Evolutionary conservation across 495 filamentous ascomycete genomes (phyloP), one percentile per base, ranked within the genome.

Genomic region (Penicillium canescens): DNA sequence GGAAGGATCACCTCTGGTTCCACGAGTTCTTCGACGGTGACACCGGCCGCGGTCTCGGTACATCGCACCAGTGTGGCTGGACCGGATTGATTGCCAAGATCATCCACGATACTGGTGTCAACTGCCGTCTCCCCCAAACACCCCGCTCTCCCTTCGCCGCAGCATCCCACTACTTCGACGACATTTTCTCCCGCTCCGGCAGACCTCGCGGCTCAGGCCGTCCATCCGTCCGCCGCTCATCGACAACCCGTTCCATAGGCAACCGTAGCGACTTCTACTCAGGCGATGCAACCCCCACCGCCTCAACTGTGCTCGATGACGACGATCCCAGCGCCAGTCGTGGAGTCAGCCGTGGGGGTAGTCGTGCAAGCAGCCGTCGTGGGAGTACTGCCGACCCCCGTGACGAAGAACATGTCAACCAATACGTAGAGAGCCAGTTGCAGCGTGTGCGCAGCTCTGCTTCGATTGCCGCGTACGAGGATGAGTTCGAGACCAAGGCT

Each of bases 21-120:
- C 87, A 96, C 63, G 93, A 98, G 69, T 98, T 95, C 76, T 98
- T 98, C 62, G 92, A 98, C 60, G 93, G 90, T 24, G 94, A 98
- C 64, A 86, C 77, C 23, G 93, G 94, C 13, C 85, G 91, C 46
- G 93, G 94, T 6, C 77, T 97, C 7, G 93, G 93, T 47, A 90
- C 93, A 20, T 94, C 89, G 42, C 94, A 98, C 70, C 93, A 98
- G 67, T 96, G 91, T 55, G 93, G 93, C 5, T 98, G 94, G 94
- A 96, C 93, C n/a, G 94, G 93, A 0, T 65, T 98, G 42, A 90
- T 98, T 61, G 93, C 93, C 8, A 92, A 95, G 65, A 85, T 98
- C 83, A 97, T 98, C 46, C 93, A 98, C 55, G 93, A 98, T 59
- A 96, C 93, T 54, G 93, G 91, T 42, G 78, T 96, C 58, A 95